These are phyloP conservation scores for Talaromyces stipitatus DNA, from an alignment of 495 filamentous ascomycete genomes.

Conservation along the genomic window DNA sequence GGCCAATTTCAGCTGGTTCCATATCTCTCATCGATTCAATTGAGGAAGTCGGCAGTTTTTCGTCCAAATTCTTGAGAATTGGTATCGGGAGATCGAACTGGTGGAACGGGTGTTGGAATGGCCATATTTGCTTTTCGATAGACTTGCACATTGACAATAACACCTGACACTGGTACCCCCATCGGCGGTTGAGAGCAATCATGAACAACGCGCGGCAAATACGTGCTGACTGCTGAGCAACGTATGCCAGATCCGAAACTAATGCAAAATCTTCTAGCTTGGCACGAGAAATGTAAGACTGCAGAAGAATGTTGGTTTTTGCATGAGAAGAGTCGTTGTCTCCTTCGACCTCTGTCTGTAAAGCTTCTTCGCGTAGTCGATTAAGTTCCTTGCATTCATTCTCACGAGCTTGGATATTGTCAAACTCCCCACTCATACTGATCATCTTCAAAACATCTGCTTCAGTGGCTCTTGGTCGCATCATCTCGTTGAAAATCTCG, in stretches of 20 bases:
- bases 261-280: conserved; percentile 88
- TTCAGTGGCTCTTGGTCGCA: conserved; percentile 73
- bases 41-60: conserved; percentile 58
- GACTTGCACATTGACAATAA: conserved; percentile 87
- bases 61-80: conserved; percentile 74
- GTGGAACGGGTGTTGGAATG: conserved; percentile 87
- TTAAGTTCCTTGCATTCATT: conserved; percentile 74
- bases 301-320: conserved; percentile 93
- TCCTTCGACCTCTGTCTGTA: conserved; percentile 64
- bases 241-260: conserved; percentile 84
- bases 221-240: conserved; percentile 88
- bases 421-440: conserved; percentile 91
- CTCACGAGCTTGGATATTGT: conserved; percentile 90
- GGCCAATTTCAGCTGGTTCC: conserved; percentile 84
- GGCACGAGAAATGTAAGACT: conserved; percentile 87
- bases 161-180: conserved; percentile 91
- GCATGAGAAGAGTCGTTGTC: conserved; percentile 71
- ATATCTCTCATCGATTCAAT: conserved; percentile 85
- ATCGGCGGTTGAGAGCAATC: conserved; percentile 89
- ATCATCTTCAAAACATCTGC: conserved; percentile 92
- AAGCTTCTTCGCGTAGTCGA: conserved; percentile 53
- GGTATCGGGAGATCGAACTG: conserved; percentile 89
- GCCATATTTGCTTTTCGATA: conserved; percentile 92
- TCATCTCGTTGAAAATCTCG: conserved; percentile 89
- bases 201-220: conserved; percentile 95